phyloP scores from a whole-genome alignment of 1,284 basidiomycete species.

The Sparassis latifolia region DNA sequence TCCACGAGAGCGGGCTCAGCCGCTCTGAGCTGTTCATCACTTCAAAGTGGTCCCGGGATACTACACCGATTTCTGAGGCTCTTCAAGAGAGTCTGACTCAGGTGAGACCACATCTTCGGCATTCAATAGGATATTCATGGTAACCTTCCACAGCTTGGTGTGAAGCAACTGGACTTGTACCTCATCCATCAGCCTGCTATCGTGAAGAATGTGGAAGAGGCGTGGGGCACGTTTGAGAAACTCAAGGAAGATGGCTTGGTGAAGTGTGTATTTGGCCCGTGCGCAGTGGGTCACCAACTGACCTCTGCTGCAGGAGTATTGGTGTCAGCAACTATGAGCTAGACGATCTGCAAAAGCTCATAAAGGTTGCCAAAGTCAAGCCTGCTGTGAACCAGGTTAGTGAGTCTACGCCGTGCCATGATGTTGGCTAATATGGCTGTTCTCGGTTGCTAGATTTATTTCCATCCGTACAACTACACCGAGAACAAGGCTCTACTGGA shows the following conservation, averaged over 20 bases:
- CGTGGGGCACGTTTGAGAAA: slow-evolving; percentile 59
- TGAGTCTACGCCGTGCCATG: neutral
- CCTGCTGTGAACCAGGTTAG: slow-evolving; percentile 68
- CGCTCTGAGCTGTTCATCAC: slow-evolving; percentile 34
- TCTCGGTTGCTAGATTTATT: slow-evolving; percentile 38
- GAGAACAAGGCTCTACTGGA: slow-evolving; percentile 50
- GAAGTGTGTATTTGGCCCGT: slow-evolving; percentile 33
- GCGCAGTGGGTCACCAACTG: neutral
- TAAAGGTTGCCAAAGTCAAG: slow-evolving; percentile 49
- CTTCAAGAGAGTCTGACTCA: slow-evolving; percentile 53
- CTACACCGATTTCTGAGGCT: slow-evolving; percentile 46
- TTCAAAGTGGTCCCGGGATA: slow-evolving; percentile 47
- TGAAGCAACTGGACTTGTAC: slow-evolving; percentile 68
- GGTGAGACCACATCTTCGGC: slow-evolving; percentile 26
- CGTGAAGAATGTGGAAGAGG: slow-evolving; percentile 45
- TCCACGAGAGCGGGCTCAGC: slow-evolving; percentile 28
- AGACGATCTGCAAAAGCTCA: slow-evolving; percentile 44
- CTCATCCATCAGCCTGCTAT: slow-evolving; percentile 54
- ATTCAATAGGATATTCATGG: neutral
- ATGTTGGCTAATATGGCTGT: slow-evolving; percentile 20
- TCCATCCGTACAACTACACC: slow-evolving; percentile 66
- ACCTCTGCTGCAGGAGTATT: slow-evolving; percentile 45
- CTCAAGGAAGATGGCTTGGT: slow-evolving; percentile 49
- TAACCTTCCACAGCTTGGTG: slow-evolving; percentile 39
- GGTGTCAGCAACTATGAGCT: slow-evolving; percentile 74